phyloP scores from a whole-genome alignment of 345 rosid species.

The Anastatica hierochuntica region DNA sequence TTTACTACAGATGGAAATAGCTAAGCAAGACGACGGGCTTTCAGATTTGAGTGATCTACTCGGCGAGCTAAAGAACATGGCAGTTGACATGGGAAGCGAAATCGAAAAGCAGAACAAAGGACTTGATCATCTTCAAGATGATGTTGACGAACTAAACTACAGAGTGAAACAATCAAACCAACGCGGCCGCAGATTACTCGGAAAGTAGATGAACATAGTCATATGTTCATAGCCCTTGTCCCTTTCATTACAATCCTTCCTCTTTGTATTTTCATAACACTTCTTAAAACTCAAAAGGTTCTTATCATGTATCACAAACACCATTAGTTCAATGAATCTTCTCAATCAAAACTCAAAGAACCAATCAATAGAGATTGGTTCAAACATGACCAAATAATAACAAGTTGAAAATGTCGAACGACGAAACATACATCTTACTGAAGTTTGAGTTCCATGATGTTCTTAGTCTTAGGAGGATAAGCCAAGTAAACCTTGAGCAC shows the following conservation, averaged over 20 bases:
- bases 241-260: background rate
- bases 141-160: background rate
- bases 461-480: constrained; percentile 64
- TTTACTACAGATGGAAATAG: constrained; percentile 52
- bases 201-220: constrained; percentile 45
- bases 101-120: constrained; percentile 66
- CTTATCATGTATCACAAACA: constrained; percentile 11
- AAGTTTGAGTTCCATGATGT: constrained; percentile 60
- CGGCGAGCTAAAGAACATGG: constrained; percentile 84
- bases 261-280: background rate
- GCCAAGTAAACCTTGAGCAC: constrained; percentile 56
- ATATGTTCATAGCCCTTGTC: background rate
- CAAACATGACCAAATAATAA: background rate
- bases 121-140: constrained; percentile 31
- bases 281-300: constrained; percentile 1
- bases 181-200: constrained; percentile 58
- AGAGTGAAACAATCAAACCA: constrained; percentile 31
- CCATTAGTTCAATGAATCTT: background rate
- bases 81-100: constrained; percentile 86
- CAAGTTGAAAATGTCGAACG: background rate
- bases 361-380: no score
- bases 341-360: no score
- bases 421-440: constrained; percentile 25
- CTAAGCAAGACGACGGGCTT: constrained; percentile 81
- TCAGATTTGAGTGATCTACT: constrained; percentile 68